Evolutionary conservation across 2,329 filamentous ascomycete genomes (phyloP).

Genomic region (Dactylella cylindrospora): DNA sequence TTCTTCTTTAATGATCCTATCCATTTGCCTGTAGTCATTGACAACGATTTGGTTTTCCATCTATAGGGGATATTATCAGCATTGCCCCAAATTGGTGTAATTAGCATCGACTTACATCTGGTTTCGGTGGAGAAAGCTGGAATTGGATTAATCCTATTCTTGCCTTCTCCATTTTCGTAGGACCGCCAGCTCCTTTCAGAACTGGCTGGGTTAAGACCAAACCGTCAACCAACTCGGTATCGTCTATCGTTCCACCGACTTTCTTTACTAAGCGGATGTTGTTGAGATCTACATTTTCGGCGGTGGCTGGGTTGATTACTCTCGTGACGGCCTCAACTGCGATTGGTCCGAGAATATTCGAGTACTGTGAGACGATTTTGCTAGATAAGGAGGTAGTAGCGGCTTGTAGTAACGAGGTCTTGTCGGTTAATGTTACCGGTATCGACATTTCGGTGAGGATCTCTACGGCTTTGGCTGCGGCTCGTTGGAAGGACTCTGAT

Average conservation of each 20-base stretch:
- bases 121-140: slow-evolving; percentile 96
- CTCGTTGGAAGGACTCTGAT: slow-evolving; percentile 94
- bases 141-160: slow-evolving; percentile 97
- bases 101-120: slow-evolving; percentile 67
- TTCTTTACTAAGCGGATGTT: slow-evolving; percentile 98
- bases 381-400: slow-evolving; percentile 96
- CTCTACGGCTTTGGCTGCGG: slow-evolving; percentile 82
- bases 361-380: slow-evolving; percentile 98
- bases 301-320: slow-evolving; percentile 91
- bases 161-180: slow-evolving; percentile 93
- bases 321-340: slow-evolving; percentile 95
- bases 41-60: slow-evolving; percentile 99
- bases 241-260: slow-evolving; percentile 95
- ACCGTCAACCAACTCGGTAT: slow-evolving; percentile 95
- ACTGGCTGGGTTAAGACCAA: slow-evolving; percentile 89
- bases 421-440: slow-evolving; percentile 85
- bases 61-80: slow-evolving; percentile 53
- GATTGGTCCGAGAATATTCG: slow-evolving; percentile 92
- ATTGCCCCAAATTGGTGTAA: neutral
- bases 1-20: slow-evolving; percentile 99
- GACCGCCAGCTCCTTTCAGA: slow-evolving; percentile 89
- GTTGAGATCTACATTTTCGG: slow-evolving; percentile 92
- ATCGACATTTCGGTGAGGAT: slow-evolving; percentile 94
- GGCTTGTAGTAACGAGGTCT: slow-evolving; percentile 86
- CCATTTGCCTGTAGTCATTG: slow-evolving; percentile 99